Conservation (phyloP, 352 stramenopile species). For the Pythium rhizo-oryzae region DNA sequence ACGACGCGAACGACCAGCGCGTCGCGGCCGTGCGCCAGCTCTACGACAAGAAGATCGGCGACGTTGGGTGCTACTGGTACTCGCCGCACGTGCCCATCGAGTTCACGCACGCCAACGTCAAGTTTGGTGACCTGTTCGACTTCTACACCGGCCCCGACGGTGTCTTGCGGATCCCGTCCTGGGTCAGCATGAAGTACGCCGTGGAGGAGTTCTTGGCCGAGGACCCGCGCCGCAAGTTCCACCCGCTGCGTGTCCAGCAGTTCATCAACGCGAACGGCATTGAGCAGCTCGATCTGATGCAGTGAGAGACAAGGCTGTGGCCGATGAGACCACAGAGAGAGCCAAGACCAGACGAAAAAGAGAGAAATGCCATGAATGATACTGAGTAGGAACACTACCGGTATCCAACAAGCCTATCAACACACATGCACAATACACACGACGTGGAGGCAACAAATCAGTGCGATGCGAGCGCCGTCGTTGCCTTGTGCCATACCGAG, state of each 20-base stretch:
- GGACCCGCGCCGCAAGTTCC: constrained; percentile 5
- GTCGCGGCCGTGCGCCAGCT: background rate
- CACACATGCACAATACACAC: background rate
- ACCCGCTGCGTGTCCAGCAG: constrained; percentile 6
- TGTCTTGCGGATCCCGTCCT: background rate
- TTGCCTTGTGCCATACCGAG: constrained; percentile 13
- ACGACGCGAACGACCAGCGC: background rate
- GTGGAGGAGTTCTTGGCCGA: constrained; percentile 9
- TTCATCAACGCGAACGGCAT: constrained; percentile 9
- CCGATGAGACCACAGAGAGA: background rate
- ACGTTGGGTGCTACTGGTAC: background rate
- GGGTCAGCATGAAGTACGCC: constrained; percentile 3
- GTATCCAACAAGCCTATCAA: background rate
- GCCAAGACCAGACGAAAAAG: background rate
- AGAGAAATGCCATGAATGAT: background rate
- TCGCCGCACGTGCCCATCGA: background rate
- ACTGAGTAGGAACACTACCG: background rate
- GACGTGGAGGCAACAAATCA: background rate
- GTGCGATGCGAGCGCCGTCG: background rate
- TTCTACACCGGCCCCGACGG: constrained; percentile 6
- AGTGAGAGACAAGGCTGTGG: background rate
- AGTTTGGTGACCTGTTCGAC: constrained; percentile 5
- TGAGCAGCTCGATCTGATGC: background rate
- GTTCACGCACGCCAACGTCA: constrained; percentile 3
- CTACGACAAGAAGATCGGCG: constrained; percentile 11